Conservation (phyloP, 1,139 yeast species). For the Blastobotrys serpentis region DNA sequence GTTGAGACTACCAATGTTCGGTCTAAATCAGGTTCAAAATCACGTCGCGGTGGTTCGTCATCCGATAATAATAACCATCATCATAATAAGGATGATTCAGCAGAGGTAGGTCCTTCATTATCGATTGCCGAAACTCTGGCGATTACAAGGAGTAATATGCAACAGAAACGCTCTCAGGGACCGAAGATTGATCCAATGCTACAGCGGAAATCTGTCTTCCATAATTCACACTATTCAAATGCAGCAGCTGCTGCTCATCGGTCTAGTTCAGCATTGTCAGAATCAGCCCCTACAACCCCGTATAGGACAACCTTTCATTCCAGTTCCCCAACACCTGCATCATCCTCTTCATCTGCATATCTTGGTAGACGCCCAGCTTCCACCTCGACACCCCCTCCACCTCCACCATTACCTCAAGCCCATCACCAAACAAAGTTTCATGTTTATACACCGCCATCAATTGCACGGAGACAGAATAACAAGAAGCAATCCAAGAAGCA, state of each 20-base stretch:
- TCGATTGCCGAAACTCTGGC: conserved; percentile 70
- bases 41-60: not conserved
- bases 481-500: conserved; percentile 8
- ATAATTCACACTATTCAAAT: conserved; percentile 17
- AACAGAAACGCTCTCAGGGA: conserved; percentile 21
- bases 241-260: conserved; percentile 11
- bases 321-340: not conserved
- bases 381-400: not conserved
- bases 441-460: conserved; percentile 17
- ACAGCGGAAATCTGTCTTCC: conserved; percentile 21
- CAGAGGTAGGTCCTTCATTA: conserved; percentile 30
- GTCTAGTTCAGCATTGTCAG: not conserved
- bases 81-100: not conserved
- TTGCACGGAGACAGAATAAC: conserved; percentile 3
- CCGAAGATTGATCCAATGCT: conserved; percentile 32
- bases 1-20: not conserved
- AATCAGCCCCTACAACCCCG: not conserved
- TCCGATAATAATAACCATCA: conserved; percentile 2
- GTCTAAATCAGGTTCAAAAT: not conserved
- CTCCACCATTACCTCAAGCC: not conserved
- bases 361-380: too few species aligned
- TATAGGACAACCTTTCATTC: not conserved
- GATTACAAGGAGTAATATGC: conserved; percentile 47
- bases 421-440: conserved; percentile 17
- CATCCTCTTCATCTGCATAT: not conserved